A percentile compares a stretch with the other conserved stretches of the same genome.
These are phyloP conservation scores for Pluteus cervinus DNA, from an alignment of 768 basidiomycete species.

Conservation along the genomic window DNA sequence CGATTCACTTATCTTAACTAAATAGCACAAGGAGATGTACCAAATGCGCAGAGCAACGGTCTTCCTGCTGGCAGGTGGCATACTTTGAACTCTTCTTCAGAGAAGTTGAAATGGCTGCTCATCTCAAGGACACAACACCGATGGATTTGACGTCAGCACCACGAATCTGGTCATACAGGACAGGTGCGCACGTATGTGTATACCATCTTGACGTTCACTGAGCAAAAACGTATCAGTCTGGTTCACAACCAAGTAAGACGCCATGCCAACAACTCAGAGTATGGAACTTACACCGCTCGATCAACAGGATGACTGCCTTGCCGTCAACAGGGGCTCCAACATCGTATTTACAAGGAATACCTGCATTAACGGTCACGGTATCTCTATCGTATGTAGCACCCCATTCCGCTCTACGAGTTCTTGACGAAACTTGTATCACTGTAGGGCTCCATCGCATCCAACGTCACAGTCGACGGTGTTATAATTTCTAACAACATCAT, in stretches of 20 bases:
- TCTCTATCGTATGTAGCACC: constrained; percentile 58
- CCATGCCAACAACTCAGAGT: neutral
- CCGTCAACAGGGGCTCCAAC: constrained; percentile 38
- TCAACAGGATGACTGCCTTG: constrained; percentile 58
- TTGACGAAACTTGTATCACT: no score
- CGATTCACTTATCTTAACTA: neutral
- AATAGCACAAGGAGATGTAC: constrained; percentile 43
- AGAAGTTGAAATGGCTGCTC: neutral
- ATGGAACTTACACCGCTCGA: no score
- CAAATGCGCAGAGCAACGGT: constrained; percentile 47
- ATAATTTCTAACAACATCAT: constrained; percentile 46
- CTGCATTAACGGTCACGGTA: constrained; percentile 59
- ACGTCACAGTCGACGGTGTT: constrained; percentile 39
- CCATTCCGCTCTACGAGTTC: no score
- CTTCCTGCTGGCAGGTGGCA: constrained; percentile 28
- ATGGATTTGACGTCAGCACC: constrained; percentile 41
- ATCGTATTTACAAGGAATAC: constrained; percentile 44
- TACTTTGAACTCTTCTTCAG: no score
- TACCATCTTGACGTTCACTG: neutral
- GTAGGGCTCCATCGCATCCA: constrained; percentile 50
- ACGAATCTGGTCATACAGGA: constrained; percentile 33
- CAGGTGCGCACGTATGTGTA: constrained; percentile 20
- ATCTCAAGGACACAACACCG: constrained; percentile 37
- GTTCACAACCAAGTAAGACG: constrained; percentile 31
- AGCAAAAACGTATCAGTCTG: constrained; percentile 12